Percentiles rank a stretch among this genome's conserved stretches.
Evolutionary conservation across 352 stramenopile genomes (phyloP).

Genomic region (Pythium sukuiense): DNA sequence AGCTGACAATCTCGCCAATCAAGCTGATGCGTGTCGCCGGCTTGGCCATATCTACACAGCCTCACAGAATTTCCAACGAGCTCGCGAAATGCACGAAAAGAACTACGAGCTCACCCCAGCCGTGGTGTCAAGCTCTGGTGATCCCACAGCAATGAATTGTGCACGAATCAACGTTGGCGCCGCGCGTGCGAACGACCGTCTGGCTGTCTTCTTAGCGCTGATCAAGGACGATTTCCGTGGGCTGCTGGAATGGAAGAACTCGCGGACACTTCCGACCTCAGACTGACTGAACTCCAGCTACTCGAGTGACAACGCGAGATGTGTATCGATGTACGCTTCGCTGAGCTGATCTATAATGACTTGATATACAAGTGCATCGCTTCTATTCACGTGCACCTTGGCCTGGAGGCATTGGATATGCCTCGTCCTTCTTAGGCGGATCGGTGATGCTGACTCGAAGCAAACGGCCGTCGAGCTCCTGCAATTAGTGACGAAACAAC

Average conservation of each 20-base stretch:
- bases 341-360: background rate
- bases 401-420: background rate
- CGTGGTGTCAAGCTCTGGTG: constrained; percentile 38
- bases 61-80: constrained; percentile 74
- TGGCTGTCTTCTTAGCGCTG: constrained; percentile 54
- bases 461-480: constrained; percentile 72
- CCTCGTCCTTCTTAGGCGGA: constrained; percentile 30
- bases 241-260: constrained; percentile 80
- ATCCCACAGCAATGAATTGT: constrained; percentile 55
- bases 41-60: constrained; percentile 87
- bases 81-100: constrained; percentile 88
- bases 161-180: constrained; percentile 70
- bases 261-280: constrained; percentile 47
- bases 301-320: background rate
- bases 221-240: constrained; percentile 72
- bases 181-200: constrained; percentile 70
- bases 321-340: background rate
- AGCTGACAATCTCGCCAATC: constrained; percentile 82
- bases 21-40: constrained; percentile 83
- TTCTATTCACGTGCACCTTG: background rate
- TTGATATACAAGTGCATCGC: background rate
- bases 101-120: constrained; percentile 85
- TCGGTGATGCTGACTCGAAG: constrained; percentile 80
- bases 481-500: background rate
- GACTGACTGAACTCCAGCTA: constrained; percentile 28